Base-by-base conservation (phyloP, 2,329 filamentous ascomycete genomes). In the Fusarium sp. region DNA sequence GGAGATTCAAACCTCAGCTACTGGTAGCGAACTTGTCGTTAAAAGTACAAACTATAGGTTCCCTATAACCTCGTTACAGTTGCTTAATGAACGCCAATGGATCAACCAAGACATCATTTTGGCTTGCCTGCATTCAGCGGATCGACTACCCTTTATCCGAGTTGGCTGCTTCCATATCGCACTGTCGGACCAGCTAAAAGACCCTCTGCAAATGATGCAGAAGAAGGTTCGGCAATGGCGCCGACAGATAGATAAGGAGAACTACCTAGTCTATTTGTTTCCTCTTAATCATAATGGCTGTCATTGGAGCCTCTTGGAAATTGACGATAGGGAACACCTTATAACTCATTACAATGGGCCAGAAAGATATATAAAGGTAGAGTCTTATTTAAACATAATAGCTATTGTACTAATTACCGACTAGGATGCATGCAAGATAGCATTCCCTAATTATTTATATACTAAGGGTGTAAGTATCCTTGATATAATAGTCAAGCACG, bases 191-290 rank as follows among this genome's bases (percentile, higher is more conserved):
- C n/a, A 44, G 20, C n/a, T 36, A 4, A 52, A 52, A 17, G 31
- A 31, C n/a, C 47, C 47, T 38, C 36, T 52, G 2, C 9, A 52
- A 52, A 52, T 52, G 10, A 33, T 56, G 11, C 29, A 39, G 11
- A 41, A 61, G 31, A 41, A 62, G 22, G 59, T 74, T 33, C 35
- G 14, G 22, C 41, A 45, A 39, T 74, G 47, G 63, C 50, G 27
- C 22, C 42, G 17, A 13, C 8, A 42, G 25, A 17, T 29, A 25
- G 17, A 39, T 10, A 54, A 31, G 7, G 15, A 15, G 14, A 13
- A 39, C 4, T 15, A 17, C 18, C 17, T 54, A 14, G 25, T 54
- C 9, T 14, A 13, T 39, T 29, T 54, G 3, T 55, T 62, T 17
- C 59, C 59, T 17, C 25, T 62, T 35, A 33, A 56, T 18, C 8